Percentiles rank a stretch among this genome's conserved stretches.
These are phyloP conservation scores for Xylaria sp. DNA, from an alignment of 2,329 filamentous ascomycete genomes.

Conservation along the genomic window DNA sequence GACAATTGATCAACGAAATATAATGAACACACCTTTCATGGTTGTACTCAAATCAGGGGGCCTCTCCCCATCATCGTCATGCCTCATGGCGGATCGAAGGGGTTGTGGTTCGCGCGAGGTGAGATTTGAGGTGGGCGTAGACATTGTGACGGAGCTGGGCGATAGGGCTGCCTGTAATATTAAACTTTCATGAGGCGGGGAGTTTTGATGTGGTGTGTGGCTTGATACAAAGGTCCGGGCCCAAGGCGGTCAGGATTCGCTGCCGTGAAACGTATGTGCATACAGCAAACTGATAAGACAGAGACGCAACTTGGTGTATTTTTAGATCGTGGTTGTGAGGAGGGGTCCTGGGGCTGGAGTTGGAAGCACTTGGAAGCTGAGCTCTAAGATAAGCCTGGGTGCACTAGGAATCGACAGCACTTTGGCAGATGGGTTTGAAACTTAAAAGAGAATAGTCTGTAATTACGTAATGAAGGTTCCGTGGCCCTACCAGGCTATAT, in stretches of 20 bases:
- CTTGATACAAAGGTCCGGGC: not conserved
- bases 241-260: slow-evolving; percentile 18
- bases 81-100: slow-evolving; percentile 48
- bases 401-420: not conserved
- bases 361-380: slow-evolving; percentile 11
- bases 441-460: not conserved
- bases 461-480: slow-evolving; percentile 22
- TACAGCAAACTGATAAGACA: slow-evolving; percentile 15
- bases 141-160: slow-evolving; percentile 37
- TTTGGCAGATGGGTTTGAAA: not conserved
- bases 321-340: not conserved
- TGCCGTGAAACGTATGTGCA: not conserved
- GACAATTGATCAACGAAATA: slow-evolving; percentile 21
- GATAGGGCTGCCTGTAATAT: slow-evolving; percentile 6
- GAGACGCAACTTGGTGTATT: slow-evolving; percentile 10
- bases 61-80: slow-evolving; percentile 48
- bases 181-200: slow-evolving; percentile 8
- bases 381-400: slow-evolving; percentile 22
- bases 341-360: not conserved
- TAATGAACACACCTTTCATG: slow-evolving; percentile 45
- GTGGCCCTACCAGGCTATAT: not conserved
- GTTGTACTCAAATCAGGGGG: slow-evolving; percentile 39
- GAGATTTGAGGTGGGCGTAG: slow-evolving; percentile 42
- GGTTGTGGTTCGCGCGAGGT: slow-evolving; percentile 41
- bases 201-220: slow-evolving; percentile 8